A percentile compares a stretch with the other conserved stretches of the same genome.
Evolutionary conservation across 306 rosid genomes (phyloP).

Genomic region (Adenanthera pavonina): DNA sequence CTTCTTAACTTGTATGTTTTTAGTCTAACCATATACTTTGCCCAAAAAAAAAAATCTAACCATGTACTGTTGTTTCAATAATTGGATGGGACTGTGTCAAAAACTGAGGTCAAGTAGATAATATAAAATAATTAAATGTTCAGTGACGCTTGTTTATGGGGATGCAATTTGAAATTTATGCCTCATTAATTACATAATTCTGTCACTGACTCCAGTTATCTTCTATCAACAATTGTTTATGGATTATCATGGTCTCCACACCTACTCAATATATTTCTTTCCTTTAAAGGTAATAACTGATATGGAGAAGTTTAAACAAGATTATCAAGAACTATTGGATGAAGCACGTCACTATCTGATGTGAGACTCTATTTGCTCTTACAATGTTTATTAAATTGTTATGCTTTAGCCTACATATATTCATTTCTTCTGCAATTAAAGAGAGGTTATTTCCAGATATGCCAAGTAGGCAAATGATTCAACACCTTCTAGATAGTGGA

Average conservation of each 20-base stretch:
- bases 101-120: constrained; percentile 24
- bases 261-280: constrained; percentile 34
- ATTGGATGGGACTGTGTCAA: constrained; percentile 18
- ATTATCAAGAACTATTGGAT: constrained; percentile 60
- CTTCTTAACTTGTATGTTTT: not conserved
- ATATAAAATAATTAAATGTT: not conserved
- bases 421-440: constrained; percentile 16
- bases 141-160: not conserved
- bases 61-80: constrained; percentile 17
- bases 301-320: constrained; percentile 86
- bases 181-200: not conserved
- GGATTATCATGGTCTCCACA: not conserved
- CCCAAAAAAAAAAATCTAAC: not conserved
- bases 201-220: not conserved
- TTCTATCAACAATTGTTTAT: not conserved
- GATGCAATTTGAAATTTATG: not conserved
- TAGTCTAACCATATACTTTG: not conserved
- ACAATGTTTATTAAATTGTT: constrained; percentile 6
- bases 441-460: constrained; percentile 13
- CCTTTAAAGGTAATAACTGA: constrained; percentile 75
- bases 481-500: constrained; percentile 13
- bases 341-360: constrained; percentile 61
- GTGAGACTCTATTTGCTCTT: constrained; percentile 57
- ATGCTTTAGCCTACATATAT: constrained; percentile 16
- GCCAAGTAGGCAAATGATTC: not conserved